Conservation (phyloP, 352 stramenopile species). For the Globisporangium radiosum region DNA sequence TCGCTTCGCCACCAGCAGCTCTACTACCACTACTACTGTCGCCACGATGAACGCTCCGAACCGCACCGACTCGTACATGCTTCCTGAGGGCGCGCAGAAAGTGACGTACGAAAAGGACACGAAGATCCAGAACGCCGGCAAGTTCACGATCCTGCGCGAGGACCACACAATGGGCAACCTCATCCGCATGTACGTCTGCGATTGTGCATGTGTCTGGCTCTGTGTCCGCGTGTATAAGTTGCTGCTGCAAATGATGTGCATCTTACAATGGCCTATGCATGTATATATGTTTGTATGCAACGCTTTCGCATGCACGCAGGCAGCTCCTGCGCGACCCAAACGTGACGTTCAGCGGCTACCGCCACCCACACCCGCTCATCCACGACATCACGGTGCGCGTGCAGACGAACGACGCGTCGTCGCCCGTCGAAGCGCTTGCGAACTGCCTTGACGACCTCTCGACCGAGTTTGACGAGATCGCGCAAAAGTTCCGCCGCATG, state of each 20-base stretch:
- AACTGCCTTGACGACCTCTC: conserved; percentile 83
- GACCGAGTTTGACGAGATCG: conserved; percentile 84
- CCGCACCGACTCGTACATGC: conserved; percentile 80
- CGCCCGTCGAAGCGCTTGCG: conserved; percentile 70
- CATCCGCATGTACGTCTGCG: conserved; percentile 89
- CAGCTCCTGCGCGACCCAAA: conserved; percentile 85
- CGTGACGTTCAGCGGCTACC: conserved; percentile 93
- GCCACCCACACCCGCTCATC: conserved; percentile 95
- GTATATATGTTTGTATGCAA: not conserved
- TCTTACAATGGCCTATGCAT: not conserved
- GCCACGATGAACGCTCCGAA: conserved; percentile 73
- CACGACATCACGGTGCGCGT: conserved; percentile 95
- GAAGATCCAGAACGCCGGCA: conserved; percentile 96
- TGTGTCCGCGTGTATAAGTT: not conserved
- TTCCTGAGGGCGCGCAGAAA: conserved; percentile 84
- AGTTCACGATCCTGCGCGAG: conserved; percentile 97
- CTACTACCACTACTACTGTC: not conserved
- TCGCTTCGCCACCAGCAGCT: no score
- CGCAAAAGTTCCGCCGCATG: conserved; percentile 74
- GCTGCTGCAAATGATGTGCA: not conserved
- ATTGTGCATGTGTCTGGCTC: not conserved
- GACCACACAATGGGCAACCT: conserved; percentile 98
- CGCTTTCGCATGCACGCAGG: conserved; percentile 18
- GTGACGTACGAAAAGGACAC: conserved; percentile 95
- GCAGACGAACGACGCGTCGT: conserved; percentile 84